A percentile compares a stretch with the other conserved stretches of the same genome.
Evolutionary conservation across 176 grass and related monocot genomes (phyloP).

Genomic region (Alopecurus myosuroides): DNA sequence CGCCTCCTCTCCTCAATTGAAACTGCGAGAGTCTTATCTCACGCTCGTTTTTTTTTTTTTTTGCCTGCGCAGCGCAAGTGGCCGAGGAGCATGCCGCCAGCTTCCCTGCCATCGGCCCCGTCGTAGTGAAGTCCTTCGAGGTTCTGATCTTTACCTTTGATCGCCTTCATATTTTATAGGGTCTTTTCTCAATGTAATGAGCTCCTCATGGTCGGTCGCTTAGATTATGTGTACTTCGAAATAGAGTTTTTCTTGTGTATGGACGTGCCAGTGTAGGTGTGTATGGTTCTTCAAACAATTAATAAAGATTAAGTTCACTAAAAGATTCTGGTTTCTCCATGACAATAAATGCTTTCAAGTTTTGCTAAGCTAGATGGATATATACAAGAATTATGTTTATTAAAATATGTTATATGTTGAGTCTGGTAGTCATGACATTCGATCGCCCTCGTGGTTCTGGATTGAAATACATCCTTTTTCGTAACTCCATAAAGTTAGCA

Average conservation of each 20-base stretch:
- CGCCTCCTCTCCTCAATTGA: not conserved
- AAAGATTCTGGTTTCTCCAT: not conserved
- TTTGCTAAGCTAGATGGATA: not conserved
- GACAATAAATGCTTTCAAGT: not conserved
- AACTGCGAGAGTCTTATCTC: not conserved
- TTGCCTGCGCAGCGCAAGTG: conserved; percentile 23
- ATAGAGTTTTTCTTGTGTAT: not conserved
- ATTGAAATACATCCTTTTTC: not conserved
- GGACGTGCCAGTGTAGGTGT: not conserved
- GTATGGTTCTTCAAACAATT: not conserved
- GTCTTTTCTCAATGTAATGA: not conserved
- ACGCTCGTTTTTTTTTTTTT: not conserved
- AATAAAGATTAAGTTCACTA: not conserved
- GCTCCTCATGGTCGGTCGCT: not conserved
- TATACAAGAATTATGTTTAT: not conserved
- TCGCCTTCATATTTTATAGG: not conserved
- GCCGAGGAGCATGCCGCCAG: conserved; percentile 18
- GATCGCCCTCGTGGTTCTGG: not conserved
- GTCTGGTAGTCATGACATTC: not conserved
- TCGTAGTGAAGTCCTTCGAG: conserved; percentile 31
- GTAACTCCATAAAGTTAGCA: not conserved
- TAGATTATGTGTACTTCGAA: not conserved
- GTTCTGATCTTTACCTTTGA: conserved; percentile 38
- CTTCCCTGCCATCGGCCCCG: conserved; percentile 28
- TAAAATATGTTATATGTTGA: not conserved